These are phyloP conservation scores for Kuraishia molischiana DNA, from an alignment of 805 yeast species.

Conservation along the genomic window DNA sequence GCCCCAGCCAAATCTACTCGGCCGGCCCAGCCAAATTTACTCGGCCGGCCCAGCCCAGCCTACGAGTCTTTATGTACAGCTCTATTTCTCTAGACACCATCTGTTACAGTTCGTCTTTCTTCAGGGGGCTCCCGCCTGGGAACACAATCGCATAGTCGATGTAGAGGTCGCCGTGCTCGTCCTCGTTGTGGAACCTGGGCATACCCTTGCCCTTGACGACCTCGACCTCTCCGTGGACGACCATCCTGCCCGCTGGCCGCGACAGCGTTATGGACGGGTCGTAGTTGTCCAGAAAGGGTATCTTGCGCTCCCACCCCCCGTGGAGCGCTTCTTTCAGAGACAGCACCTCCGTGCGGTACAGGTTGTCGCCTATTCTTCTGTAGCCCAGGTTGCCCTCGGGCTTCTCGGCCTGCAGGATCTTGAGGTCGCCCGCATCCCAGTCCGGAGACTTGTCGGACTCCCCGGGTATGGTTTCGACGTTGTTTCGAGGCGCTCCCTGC, in stretches of 20 bases:
- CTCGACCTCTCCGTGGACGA: constrained; percentile 65
- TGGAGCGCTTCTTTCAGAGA: constrained; percentile 57
- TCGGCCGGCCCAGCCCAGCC: too few species aligned
- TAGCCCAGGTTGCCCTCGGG: constrained; percentile 61
- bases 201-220: constrained; percentile 69
- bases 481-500: constrained; percentile 62
- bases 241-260: constrained; percentile 41
- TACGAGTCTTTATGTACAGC: too few species aligned
- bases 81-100: neutral
- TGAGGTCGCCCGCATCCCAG: constrained; percentile 70
- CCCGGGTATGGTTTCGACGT: constrained; percentile 50
- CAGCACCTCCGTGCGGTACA: constrained; percentile 76
- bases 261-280: constrained; percentile 32
- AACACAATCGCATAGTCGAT: constrained; percentile 37
- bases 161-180: constrained; percentile 44
- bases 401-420: constrained; percentile 51
- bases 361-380: constrained; percentile 63
- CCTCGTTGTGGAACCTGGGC: constrained; percentile 53
- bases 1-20: too few species aligned
- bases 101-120: constrained; percentile 1
- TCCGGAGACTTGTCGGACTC: constrained; percentile 85
- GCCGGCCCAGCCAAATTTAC: too few species aligned
- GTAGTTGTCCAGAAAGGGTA: constrained; percentile 58
- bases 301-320: constrained; percentile 75
- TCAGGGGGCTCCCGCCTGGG: constrained; percentile 25